Base-by-base conservation (phyloP, 495 filamentous ascomycete species). In the Penicillium paxilli region DNA sequence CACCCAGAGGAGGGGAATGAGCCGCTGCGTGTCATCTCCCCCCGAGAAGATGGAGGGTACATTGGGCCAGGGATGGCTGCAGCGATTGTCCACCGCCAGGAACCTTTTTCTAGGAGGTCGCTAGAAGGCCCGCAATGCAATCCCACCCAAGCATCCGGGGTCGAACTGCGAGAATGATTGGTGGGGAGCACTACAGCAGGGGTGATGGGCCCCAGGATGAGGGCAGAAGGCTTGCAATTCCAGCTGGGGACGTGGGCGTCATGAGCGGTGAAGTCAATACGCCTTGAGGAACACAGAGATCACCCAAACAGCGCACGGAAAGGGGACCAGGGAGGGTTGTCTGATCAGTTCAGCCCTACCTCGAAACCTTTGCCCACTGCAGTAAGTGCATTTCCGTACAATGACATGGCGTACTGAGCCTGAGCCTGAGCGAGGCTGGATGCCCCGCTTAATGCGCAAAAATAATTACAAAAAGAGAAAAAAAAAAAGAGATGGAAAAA, bases 61-160 rank as follows among this genome's bases (percentile, higher is more conserved):
- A 38, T 9, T 19, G 35, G 40, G 40, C 37, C 25, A 35, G 46
- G 47, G 54, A 47, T 47, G 44, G 49, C 37, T 57, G 59, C 59
- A 58, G 53, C 51, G 19, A 44, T 26, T 41, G 56, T 52, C 55
- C 60, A 67, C 64, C 64, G 64, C 64, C 64, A 67, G 64, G 64
- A 55, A 67, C 64, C 49, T 66, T 47, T 52, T 68, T 69, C 62
- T 63, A 65, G 64, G 65, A 61, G 60, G 59, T 66, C 55, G 63
- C 57, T 65, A 63, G 67, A 67, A 69, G 49, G 51, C 49, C 63
- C 50, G 16, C 49, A 52, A 51, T 52, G 50, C 49, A 57, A 57
- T 57, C 47, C 49, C 47, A 61, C 45, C 56, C 62, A 62, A 51
- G 54, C 60, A 68, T 66, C 58, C 47, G 64, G 61, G 61, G 50